Evolutionary conservation across 2,329 filamentous ascomycete genomes (phyloP), one percentile per base, ranked within the genome.

Genomic region (Ophiostoma fasciatum): DNA sequence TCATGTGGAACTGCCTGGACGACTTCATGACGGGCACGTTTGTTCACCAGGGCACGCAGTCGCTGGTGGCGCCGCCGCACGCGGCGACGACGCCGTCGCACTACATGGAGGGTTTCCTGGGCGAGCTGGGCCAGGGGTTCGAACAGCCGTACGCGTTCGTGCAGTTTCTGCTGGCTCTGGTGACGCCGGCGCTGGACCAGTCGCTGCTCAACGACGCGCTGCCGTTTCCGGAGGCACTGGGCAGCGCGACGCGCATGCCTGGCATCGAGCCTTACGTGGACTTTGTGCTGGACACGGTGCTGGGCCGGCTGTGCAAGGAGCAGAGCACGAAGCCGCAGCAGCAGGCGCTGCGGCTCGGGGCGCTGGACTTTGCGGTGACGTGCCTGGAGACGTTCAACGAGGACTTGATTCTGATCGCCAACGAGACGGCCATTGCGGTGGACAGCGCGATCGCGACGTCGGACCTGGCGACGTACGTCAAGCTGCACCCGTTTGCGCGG

Each of bases 241-340:
- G 88, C 5, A 74, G 76, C 13, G 69, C 74, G 10, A 81, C 78
- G 48, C 76, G 90, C 36, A 63, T 63, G 48, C 75, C 85, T 12
- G 90, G 92, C 2, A 84, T 98, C 42, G 87, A 94, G 41, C 75
- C 82, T 2, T 98, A 94, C 48, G 68, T 96, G 38, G 92, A 99
- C 56, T 94, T 90, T 52, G 77, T 85, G 15, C 60, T 96, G 44
- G 84, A 83, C 13, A 71, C 78, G 38, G 73, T 92, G 13, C 81
- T 93, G 48, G 73, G 71, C 13, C 66, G 71, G 33, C 79, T 74
- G 42, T 63, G 72, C 10, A 68, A 36, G 18, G 32, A 40, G 9
- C 23, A 25, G 23, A 10, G 13, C 11, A 10, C 11, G 23, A 10
- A 25, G 23, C 15, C 13, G 25, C 25, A 37, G 30, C 68, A 75